phyloP scores from a whole-genome alignment of 768 basidiomycete genomes.

The Suillus weaverae region DNA sequence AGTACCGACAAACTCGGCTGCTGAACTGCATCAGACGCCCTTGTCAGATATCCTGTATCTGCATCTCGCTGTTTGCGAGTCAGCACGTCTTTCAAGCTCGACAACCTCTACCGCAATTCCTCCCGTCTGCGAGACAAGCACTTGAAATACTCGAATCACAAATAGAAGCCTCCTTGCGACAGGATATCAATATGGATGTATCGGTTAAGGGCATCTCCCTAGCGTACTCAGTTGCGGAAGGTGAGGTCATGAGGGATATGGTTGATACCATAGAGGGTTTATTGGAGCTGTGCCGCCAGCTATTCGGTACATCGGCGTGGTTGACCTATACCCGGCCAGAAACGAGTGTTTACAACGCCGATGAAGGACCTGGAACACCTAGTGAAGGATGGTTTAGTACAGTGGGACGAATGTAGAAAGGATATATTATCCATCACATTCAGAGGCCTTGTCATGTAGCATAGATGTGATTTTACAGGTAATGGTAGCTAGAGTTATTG shows the following conservation, averaged over 20 bases:
- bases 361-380: conserved; percentile 6
- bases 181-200: conserved; percentile 27
- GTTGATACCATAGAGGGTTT: conserved; percentile 45
- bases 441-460: not conserved
- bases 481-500: conserved; percentile 5
- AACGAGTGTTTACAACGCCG: not conserved
- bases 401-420: conserved; percentile 22
- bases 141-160: conserved; percentile 34
- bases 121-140: conserved; percentile 46
- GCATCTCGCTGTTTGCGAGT: conserved; percentile 47
- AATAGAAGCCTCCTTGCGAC: conserved; percentile 35
- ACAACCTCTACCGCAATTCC: conserved; percentile 49
- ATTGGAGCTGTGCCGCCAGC: conserved; percentile 37
- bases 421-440: not conserved
- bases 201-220: conserved; percentile 37
- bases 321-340: conserved; percentile 22
- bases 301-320: conserved; percentile 49
- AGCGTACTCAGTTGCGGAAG: conserved; percentile 45
- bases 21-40: not conserved
- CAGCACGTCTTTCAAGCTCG: conserved; percentile 48
- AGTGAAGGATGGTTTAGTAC: conserved; percentile 28
- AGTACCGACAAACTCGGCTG: conserved; percentile 8
- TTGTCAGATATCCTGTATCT: conserved; percentile 43
- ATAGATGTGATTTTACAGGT: not conserved
- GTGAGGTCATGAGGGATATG: conserved; percentile 40